Conservation (phyloP, 306 rosid genomes). For the Pyrus betulifolia region DNA sequence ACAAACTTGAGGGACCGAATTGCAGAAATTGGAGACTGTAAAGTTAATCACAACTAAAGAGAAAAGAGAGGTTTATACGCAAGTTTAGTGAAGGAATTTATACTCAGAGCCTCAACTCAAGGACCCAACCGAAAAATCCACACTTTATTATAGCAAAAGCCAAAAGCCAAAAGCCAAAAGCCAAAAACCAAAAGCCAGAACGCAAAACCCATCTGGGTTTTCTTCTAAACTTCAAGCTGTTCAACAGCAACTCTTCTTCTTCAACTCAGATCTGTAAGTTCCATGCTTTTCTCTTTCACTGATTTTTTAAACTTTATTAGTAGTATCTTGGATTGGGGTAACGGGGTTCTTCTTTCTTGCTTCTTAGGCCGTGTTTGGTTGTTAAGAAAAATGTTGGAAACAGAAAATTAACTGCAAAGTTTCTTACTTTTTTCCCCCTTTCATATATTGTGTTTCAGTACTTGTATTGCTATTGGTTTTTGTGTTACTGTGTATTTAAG, state of each 20-base stretch:
- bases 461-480: background rate
- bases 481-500: background rate
- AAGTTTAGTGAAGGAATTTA: background rate
- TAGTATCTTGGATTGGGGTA: background rate
- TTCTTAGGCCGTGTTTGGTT: background rate
- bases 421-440: background rate
- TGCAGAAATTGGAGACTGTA: background rate
- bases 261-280: slow-evolving; percentile 25
- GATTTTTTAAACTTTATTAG: background rate
- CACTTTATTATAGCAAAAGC: background rate
- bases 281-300: background rate
- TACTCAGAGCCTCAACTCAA: background rate
- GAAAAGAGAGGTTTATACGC: background rate
- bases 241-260: slow-evolving; percentile 2
- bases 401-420: background rate
- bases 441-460: background rate
- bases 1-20: background rate
- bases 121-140: background rate
- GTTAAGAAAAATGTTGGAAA: background rate
- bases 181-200: background rate
- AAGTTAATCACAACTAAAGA: background rate
- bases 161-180: background rate
- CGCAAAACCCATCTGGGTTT: background rate
- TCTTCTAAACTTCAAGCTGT: background rate
- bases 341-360: background rate